A percentile compares a stretch with the other conserved stretches of the same genome.
phyloP scores from a whole-genome alignment of 1,139 yeast species.

The Magnusiomyces tetraspermus region DNA sequence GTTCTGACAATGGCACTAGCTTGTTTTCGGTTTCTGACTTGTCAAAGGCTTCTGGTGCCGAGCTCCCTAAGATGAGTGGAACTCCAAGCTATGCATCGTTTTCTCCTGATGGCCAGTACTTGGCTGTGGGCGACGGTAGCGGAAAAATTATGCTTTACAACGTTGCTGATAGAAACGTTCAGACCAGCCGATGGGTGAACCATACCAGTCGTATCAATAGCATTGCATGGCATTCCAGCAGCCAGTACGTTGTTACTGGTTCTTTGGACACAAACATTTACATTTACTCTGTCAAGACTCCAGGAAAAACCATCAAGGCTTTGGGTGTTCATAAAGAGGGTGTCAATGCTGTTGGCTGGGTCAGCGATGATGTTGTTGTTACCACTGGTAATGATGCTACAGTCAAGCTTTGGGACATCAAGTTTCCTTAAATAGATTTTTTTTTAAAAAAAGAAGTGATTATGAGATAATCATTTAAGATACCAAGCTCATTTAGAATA shows the following conservation, averaged over 20 bases:
- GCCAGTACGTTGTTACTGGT: constrained; percentile 63
- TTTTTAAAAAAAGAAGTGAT: neutral
- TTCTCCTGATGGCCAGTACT: constrained; percentile 57
- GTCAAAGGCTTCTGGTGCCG: constrained; percentile 16
- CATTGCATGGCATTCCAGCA: constrained; percentile 70
- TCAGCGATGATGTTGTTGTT: constrained; percentile 40
- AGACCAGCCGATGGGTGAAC: constrained; percentile 92
- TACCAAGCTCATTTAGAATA: too few species aligned
- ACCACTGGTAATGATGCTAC: constrained; percentile 79
- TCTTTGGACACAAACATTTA: constrained; percentile 77
- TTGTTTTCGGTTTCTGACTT: constrained; percentile 14
- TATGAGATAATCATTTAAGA: neutral
- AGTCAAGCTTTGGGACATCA: constrained; percentile 57
- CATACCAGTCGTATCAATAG: constrained; percentile 75
- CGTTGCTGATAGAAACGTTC: constrained; percentile 43
- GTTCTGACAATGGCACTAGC: constrained; percentile 17
- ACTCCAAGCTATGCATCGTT: constrained; percentile 54
- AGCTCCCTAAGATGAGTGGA: constrained; percentile 47
- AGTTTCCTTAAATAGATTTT: constrained; percentile 13
- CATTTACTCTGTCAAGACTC: constrained; percentile 68
- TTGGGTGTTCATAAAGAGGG: constrained; percentile 87
- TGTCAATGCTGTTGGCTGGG: constrained; percentile 67
- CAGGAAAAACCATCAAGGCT: constrained; percentile 64
- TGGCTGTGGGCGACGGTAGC: constrained; percentile 78
- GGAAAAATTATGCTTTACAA: constrained; percentile 76